These are phyloP conservation scores for Beauveria scarabaeidicola DNA, from an alignment of 2,329 filamentous ascomycete genomes.

Conservation along the genomic window DNA sequence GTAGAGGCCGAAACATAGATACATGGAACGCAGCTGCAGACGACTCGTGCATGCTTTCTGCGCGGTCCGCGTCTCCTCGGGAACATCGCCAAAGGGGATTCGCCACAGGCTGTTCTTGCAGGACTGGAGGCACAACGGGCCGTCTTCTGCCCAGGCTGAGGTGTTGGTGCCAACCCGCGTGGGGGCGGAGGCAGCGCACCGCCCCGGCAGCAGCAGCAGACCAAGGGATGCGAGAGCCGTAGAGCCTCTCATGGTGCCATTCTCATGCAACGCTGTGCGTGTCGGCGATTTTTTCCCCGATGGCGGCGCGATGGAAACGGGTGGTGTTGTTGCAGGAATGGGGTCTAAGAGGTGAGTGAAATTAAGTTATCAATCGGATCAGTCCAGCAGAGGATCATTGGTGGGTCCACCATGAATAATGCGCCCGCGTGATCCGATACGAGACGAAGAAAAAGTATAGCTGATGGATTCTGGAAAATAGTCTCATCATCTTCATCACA, in stretches of 20 bases:
- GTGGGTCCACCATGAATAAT: not conserved
- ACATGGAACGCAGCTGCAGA: slow-evolving; percentile 24
- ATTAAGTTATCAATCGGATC: not conserved
- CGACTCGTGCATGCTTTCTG: slow-evolving; percentile 23
- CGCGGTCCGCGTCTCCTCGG: slow-evolving; percentile 18
- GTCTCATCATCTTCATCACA: not conserved
- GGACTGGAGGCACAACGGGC: slow-evolving; percentile 22
- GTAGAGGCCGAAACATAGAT: slow-evolving; percentile 29
- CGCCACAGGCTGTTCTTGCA: slow-evolving; percentile 22
- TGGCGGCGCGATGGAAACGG: not conserved
- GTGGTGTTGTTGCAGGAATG: not conserved
- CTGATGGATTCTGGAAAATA: not conserved
- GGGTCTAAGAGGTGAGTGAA: not conserved
- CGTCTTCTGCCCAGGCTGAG: slow-evolving; percentile 1
- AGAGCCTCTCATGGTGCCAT: not conserved
- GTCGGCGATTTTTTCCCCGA: not conserved
- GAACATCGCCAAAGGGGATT: slow-evolving; percentile 25
- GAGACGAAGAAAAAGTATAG: not conserved
- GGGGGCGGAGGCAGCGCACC: not conserved
- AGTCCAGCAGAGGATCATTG: not conserved
- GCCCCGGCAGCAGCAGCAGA: not conserved
- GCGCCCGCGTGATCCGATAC: not conserved
- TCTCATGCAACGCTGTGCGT: not conserved
- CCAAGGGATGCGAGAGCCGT: not conserved
- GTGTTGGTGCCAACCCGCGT: not conserved